Conservation (phyloP, 129 eudicot species). For the Gnaphalium uliginosum region DNA sequence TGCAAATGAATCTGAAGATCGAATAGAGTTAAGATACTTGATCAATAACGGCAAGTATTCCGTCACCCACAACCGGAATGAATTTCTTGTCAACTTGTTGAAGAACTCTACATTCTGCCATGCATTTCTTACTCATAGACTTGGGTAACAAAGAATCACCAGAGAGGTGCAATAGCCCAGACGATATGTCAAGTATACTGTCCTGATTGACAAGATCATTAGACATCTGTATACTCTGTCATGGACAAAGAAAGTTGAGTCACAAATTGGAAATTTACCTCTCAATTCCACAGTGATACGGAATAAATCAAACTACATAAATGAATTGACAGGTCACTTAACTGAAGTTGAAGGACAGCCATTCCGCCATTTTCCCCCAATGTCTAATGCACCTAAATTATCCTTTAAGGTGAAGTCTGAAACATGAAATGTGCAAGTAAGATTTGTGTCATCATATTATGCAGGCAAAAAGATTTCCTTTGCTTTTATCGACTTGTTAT, state of each 20-base stretch:
- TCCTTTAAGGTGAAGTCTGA: conserved; percentile 44
- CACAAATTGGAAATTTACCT: background rate
- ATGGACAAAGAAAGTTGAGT: conserved; percentile 16
- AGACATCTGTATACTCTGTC: conserved; percentile 44
- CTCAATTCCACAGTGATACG: background rate
- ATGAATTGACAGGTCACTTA: conserved; percentile 34
- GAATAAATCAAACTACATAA: conserved; percentile 4
- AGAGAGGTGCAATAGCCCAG: conserved; percentile 64
- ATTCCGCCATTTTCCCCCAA: conserved; percentile 64
- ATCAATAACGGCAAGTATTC: conserved; percentile 80
- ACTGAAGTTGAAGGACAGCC: conserved; percentile 40
- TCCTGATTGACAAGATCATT: conserved; percentile 34
- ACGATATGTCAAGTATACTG: conserved; percentile 65
- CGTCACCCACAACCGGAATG: conserved; percentile 81
- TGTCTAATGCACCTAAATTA: conserved; percentile 34
- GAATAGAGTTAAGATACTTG: conserved; percentile 52
- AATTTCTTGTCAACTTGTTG: conserved; percentile 88
- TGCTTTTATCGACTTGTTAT: background rate
- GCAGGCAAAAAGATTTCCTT: background rate
- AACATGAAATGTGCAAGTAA: conserved; percentile 16
- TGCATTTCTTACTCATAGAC: conserved; percentile 57
- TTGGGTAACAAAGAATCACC: conserved; percentile 77
- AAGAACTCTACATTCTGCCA: conserved; percentile 79
- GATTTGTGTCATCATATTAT: background rate
- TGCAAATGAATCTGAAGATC: conserved; percentile 16